A percentile compares a stretch with the other conserved stretches of the same genome.
These are phyloP conservation scores for Erodium moschatum DNA, from an alignment of 441 rosid species.

Conservation along the genomic window DNA sequence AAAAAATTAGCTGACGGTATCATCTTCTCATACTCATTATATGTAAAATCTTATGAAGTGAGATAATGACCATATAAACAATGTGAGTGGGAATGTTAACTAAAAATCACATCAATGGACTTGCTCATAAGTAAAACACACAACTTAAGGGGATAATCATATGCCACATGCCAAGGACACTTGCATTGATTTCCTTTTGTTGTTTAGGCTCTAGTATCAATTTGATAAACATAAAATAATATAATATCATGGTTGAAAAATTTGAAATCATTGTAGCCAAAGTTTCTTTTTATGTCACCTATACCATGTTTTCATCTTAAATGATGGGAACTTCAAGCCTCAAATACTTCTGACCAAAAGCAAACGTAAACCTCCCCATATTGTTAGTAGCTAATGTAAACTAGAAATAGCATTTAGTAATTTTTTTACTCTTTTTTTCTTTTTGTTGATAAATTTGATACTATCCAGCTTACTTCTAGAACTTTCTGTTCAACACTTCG, in stretches of 20 bases:
- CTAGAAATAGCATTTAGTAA: background rate
- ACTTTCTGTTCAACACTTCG: conserved; percentile 84
- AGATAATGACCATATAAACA: background rate
- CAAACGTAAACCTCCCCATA: background rate
- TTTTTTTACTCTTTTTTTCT: background rate
- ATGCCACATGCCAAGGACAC: background rate
- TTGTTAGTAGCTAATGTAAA: background rate
- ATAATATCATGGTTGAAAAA: background rate
- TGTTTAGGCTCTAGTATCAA: background rate
- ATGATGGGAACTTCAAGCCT: background rate
- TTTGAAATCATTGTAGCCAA: background rate
- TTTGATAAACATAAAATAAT: background rate
- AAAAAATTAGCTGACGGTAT: background rate
- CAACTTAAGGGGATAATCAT: background rate
- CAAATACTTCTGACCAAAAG: background rate
- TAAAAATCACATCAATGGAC: background rate
- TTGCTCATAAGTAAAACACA: background rate
- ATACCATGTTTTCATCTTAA: background rate
- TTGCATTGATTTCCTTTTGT: background rate
- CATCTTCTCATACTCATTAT: too few relatives aligned
- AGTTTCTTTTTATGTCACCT: background rate
- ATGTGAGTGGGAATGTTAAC: background rate
- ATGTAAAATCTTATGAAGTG: background rate
- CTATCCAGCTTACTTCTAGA: conserved; percentile 53
- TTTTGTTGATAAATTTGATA: background rate